phyloP scores from a whole-genome alignment of 2,329 filamentous ascomycete genomes.

The Fusarium sp. region DNA sequence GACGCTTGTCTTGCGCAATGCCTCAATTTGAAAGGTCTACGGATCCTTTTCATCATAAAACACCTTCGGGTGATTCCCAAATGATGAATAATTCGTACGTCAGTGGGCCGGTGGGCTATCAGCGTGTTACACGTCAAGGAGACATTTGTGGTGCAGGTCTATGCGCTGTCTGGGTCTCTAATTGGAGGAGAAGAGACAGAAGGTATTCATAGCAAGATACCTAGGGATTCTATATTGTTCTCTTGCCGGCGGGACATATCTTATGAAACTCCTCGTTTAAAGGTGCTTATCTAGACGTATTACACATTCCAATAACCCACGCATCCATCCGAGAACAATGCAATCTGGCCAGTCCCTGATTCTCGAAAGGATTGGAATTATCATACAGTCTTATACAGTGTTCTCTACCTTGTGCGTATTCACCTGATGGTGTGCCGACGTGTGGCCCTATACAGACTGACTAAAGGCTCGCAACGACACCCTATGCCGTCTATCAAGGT shows the following conservation, averaged over 20 bases:
- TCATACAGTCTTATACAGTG: background rate
- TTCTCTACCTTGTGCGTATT: background rate
- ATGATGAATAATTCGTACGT: slow-evolving; percentile 10
- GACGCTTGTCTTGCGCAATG: slow-evolving; percentile 11
- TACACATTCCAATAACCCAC: slow-evolving; percentile 5
- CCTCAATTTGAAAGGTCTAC: slow-evolving; percentile 10
- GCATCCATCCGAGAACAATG: background rate
- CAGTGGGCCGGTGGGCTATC: slow-evolving; percentile 22
- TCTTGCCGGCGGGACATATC: background rate
- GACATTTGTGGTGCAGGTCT: slow-evolving; percentile 1
- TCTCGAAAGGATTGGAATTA: background rate
- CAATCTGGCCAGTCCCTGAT: no score
- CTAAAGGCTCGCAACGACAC: slow-evolving; percentile 1
- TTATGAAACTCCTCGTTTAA: background rate
- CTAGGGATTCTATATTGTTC: background rate
- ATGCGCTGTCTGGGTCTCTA: slow-evolving; percentile 1
- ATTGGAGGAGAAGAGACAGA: background rate
- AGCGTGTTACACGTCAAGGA: slow-evolving; percentile 18
- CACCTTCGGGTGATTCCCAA: background rate
- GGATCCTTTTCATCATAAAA: slow-evolving; percentile 3
- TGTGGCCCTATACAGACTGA: slow-evolving; percentile 6
- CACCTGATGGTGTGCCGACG: background rate
- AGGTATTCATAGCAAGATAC: background rate
- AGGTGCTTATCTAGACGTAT: background rate
- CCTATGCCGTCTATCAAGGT: background rate